Base-by-base conservation (phyloP, 169 alveolate genomes). In the Blepharisma undulans region DNA sequence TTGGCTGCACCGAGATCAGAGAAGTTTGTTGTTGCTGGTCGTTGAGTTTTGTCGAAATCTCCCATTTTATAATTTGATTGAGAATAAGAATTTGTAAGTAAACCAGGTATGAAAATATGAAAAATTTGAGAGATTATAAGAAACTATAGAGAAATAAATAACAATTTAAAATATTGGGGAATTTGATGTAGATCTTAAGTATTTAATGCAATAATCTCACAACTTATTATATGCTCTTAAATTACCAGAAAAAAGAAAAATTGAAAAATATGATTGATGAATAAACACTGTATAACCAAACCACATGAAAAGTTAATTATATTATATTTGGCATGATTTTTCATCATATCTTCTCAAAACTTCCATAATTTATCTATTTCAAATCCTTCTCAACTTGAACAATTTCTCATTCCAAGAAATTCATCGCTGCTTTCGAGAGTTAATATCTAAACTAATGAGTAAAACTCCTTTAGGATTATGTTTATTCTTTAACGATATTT, bases 401-500 rank as follows among this genome's bases (percentile, higher is more conserved):
- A n/a, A n/a, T n/a, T n/a, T n/a, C n/a, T n/a, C n/a, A n/a, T n/a
- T n/a, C n/a, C n/a, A n/a, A n/a, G n/a, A n/a, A n/a, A n/a, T n/a
- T n/a, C n/a, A n/a, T n/a, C n/a, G n/a, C n/a, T n/a, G n/a, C n/a
- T n/a, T n/a, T n/a, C n/a, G 12, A 48, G 66, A 48, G 12, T 48
- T 48, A 48, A 48, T 48, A 2, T 48, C 66, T 48, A 48, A 48
- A 18, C 66, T 36, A 48, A 12, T 48, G 66, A 48, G 66, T 48
- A 48, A 48, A 48, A 48, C 66, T 48, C 66, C 66, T 48, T 48
- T 48, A 48, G 66, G 66, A 48, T 48, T 48, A 48, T 72, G 33
- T 72, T 32, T 79, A 79, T 32, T 95, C 98, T 93, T 96, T 94
- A 91, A 96, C 99, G 29, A 98, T 98, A 59, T 97, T 94, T 33